These are phyloP conservation scores for Bidens hawaiensis DNA, from an alignment of 140 eudicot genomes.

Conservation along the genomic window DNA sequence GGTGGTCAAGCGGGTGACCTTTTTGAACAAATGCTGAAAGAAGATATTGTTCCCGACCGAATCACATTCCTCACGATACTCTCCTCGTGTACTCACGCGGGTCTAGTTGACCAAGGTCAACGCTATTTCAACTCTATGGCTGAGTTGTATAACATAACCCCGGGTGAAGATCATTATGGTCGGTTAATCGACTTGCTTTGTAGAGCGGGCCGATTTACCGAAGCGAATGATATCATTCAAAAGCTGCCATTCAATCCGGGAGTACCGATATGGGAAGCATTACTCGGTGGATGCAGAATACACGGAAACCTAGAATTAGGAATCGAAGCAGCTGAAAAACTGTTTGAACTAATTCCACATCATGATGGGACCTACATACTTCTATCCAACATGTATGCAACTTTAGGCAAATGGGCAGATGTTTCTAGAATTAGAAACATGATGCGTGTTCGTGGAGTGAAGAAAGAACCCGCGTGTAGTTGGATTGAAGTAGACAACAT, in stretches of 20 bases:
- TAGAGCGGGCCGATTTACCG: slow-evolving; percentile 22
- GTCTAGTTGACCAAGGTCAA: slow-evolving; percentile 25
- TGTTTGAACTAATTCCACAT: slow-evolving; percentile 19
- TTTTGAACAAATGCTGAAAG: slow-evolving; percentile 24
- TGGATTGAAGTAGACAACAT: slow-evolving; percentile 28
- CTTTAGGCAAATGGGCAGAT: slow-evolving; percentile 22
- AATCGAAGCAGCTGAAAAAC: slow-evolving; percentile 21
- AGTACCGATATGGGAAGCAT: slow-evolving; percentile 23
- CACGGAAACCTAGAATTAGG: slow-evolving; percentile 25
- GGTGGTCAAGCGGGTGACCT: slow-evolving; percentile 27
- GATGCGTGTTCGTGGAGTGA: slow-evolving; percentile 29
- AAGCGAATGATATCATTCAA: slow-evolving; percentile 11
- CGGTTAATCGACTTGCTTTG: slow-evolving; percentile 25
- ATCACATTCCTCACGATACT: slow-evolving; percentile 28
- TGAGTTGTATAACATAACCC: slow-evolving; percentile 23
- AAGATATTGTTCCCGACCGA: slow-evolving; percentile 26
- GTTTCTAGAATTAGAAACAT: slow-evolving; percentile 18
- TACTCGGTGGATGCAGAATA: slow-evolving; percentile 26
- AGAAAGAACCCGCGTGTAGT: slow-evolving; percentile 31
- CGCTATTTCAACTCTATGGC: slow-evolving; percentile 20
- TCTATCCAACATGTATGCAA: slow-evolving; percentile 26
- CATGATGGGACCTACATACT: slow-evolving; percentile 26
- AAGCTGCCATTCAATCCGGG: slow-evolving; percentile 23
- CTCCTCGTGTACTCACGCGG: slow-evolving; percentile 27
- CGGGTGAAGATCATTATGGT: slow-evolving; percentile 29